Evolutionary conservation across 768 basidiomycete genomes (phyloP).

Genomic region (Kondoa malvinella): DNA sequence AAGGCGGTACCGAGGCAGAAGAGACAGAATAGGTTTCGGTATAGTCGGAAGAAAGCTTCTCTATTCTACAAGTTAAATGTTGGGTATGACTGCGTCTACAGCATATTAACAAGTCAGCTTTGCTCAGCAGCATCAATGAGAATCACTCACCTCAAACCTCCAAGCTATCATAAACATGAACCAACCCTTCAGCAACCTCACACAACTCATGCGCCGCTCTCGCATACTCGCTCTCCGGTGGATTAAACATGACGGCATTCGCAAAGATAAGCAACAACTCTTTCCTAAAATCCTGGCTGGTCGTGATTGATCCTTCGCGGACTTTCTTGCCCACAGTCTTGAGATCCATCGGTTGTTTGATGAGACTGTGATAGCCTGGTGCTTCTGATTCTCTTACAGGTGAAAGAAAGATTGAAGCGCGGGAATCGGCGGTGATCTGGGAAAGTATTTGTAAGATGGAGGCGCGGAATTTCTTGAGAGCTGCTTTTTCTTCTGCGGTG

Average conservation of each 20-base stretch:
- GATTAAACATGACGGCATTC: conserved; percentile 94
- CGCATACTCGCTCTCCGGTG: conserved; percentile 67
- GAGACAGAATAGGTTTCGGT: no score
- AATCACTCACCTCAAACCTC: not conserved
- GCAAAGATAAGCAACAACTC: conserved; percentile 89
- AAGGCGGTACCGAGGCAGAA: no score
- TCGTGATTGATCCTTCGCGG: conserved; percentile 63
- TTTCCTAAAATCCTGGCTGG: conserved; percentile 69
- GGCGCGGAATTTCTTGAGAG: not conserved
- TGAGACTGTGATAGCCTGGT: conserved; percentile 76
- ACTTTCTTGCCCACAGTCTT: conserved; percentile 78
- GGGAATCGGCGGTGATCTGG: not conserved
- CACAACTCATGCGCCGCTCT: conserved; percentile 80
- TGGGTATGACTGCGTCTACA: no score
- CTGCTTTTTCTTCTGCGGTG: not conserved
- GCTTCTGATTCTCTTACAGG: conserved; percentile 78
- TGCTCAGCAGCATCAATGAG: no score
- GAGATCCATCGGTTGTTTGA: conserved; percentile 87
- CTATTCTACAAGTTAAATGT: no score
- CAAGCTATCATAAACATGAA: not conserved
- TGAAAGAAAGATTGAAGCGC: conserved; percentile 55
- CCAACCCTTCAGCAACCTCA: conserved; percentile 26
- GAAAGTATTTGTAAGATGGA: not conserved
- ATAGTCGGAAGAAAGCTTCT: no score
- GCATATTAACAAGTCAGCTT: no score